Evolutionary conservation across 139 green algal genomes (phyloP).

Genomic region (Chlamydomonas incerta): DNA sequence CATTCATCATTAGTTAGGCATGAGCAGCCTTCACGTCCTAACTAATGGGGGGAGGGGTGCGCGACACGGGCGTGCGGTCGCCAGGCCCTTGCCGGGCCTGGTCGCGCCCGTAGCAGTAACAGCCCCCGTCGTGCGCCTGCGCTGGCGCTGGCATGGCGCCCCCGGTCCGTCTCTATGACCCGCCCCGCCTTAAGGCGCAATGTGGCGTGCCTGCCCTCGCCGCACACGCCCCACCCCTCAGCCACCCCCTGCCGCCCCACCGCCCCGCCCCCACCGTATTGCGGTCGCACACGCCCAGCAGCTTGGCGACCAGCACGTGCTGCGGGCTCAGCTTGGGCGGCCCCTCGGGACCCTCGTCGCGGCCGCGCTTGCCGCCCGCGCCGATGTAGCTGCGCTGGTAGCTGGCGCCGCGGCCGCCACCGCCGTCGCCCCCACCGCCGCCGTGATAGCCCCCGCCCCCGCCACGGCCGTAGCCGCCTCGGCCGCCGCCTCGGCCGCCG

Average conservation of each 20-base stretch:
- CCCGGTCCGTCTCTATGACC: no score
- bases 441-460: not conserved
- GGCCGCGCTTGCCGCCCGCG: conserved; percentile 36
- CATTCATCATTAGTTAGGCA: no score
- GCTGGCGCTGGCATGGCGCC: no score
- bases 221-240: no score
- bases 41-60: no score
- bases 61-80: no score
- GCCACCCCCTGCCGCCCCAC: not conserved
- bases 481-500: not conserved
- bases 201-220: no score
- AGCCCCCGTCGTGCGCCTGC: no score
- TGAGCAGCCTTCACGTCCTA: no score
- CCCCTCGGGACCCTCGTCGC: conserved; percentile 44
- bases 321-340: conserved; percentile 45
- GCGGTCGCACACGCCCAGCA: conserved; percentile 52
- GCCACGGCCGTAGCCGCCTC: not conserved
- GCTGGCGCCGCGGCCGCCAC: not conserved
- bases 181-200: no score
- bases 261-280: conserved; percentile 13
- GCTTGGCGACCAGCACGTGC: conserved; percentile 47
- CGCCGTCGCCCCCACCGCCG: not conserved
- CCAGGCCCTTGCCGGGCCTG: no score
- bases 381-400: conserved; percentile 56
- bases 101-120: no score